Base-by-base conservation (phyloP, 257 asterid species). In the Rhazya stricta region DNA sequence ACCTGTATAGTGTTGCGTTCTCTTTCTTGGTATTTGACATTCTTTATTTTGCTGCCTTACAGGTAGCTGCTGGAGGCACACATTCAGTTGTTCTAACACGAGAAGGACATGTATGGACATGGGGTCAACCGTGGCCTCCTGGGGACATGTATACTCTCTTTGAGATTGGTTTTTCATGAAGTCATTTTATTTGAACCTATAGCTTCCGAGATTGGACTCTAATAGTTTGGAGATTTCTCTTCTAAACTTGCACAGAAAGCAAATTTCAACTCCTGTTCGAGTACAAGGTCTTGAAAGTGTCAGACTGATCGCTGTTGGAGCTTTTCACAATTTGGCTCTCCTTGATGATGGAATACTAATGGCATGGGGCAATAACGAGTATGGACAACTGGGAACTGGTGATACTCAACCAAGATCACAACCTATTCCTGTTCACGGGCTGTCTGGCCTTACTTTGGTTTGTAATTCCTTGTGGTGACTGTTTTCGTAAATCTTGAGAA, bases 101-200 rank as follows among this genome's bases (percentile, higher is more conserved):
- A 72, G 98, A 91, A 85, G 99, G 99, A 61, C 94, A 92, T 56
- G 99, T 95, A 27, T 95, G 99, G 99, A 91, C 99, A 69, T 95
- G 99, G 99, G 99, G 99, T 79, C 99, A 95, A 77, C 99, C 99
- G 76, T 95, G 99, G 99, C 99, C 99, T 78, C 99, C 99, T 19
- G 98, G 99, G 54, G 99, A 95, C 86, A 95, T 95, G 98, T 95
- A 89, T 41, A 84, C 67, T 81, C 76, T 81, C 76, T 23, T 73
- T 61, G 37, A 60, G 41, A 58, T 67, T 60, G 23, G 23, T 18
- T 18, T 57, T 16, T 7, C 41, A 56, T 29, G 9, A 36, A 69
- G 41, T 45, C 29, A 46, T 71, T 69, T 34, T 65, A 29, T 61
- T 69, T 16, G 37, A 58, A 39, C 8, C 16, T 43, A 29, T 57